These are phyloP conservation scores for Pinus tabuliformis DNA, from an alignment of 75 land plant genomes.

Conservation along the genomic window DNA sequence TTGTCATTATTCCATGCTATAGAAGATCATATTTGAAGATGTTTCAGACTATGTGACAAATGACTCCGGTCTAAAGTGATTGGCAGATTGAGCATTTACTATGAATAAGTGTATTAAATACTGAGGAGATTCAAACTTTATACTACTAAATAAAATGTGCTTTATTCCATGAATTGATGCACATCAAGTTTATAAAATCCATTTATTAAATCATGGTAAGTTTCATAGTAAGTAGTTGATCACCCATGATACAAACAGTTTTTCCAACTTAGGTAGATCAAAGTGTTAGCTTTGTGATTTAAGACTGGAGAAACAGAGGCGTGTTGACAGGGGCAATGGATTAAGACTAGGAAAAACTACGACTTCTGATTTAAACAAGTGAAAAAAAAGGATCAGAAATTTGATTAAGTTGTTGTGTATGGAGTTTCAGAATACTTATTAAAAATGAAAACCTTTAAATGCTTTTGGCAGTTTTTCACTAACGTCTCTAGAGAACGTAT, in stretches of 20 bases:
- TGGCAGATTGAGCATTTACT: background rate
- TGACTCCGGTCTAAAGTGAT: background rate
- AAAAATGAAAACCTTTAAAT: no score
- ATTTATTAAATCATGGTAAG: background rate
- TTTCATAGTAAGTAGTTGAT: background rate
- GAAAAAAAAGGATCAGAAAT: no score
- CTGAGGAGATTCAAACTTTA: background rate
- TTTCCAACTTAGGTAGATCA: background rate
- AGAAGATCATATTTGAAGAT: no score
- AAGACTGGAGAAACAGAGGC: no score
- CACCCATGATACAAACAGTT: background rate
- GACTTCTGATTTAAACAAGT: no score
- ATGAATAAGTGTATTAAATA: background rate
- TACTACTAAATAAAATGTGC: background rate
- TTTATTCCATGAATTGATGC: background rate
- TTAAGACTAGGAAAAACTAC: no score
- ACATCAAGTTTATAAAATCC: background rate
- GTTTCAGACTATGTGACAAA: background rate
- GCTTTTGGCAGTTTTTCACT: background rate
- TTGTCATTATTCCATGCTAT: no score
- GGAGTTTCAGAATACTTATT: no score
- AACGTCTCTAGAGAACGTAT: background rate
- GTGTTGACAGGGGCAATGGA: no score
- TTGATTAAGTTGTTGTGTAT: no score
- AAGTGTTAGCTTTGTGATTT: background rate